These are phyloP conservation scores for Xerocomellus dryophilus DNA, from an alignment of 768 basidiomycete species.

Conservation along the genomic window DNA sequence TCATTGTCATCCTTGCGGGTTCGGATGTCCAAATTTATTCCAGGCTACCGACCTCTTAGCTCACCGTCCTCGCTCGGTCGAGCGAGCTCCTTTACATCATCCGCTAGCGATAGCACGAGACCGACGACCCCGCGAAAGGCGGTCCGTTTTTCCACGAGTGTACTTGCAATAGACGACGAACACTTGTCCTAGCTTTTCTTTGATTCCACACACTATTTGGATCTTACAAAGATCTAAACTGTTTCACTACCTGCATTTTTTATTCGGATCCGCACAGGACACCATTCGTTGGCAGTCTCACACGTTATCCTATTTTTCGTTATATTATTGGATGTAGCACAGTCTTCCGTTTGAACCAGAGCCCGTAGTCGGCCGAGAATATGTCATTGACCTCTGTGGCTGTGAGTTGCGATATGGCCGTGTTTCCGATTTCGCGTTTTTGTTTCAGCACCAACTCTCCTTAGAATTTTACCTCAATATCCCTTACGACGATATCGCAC, in stretches of 20 bases:
- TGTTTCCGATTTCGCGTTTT: not conserved
- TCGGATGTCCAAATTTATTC: slow-evolving; percentile 53
- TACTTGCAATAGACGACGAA: slow-evolving; percentile 30
- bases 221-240: slow-evolving; percentile 4
- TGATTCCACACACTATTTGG: slow-evolving; percentile 2
- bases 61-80: slow-evolving; percentile 34
- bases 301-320: slow-evolving; percentile 23
- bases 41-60: slow-evolving; percentile 40
- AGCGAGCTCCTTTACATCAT: slow-evolving; percentile 31
- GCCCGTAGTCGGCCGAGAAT: not conserved
- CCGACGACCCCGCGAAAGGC: slow-evolving; percentile 52
- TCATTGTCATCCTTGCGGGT: slow-evolving; percentile 41
- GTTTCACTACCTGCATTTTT: slow-evolving; percentile 22
- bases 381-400: slow-evolving; percentile 29
- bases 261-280: slow-evolving; percentile 23
- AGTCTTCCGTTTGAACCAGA: slow-evolving; percentile 3
- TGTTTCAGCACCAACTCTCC: slow-evolving; percentile 6
- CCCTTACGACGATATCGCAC: slow-evolving; percentile 4
- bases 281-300: slow-evolving; percentile 8
- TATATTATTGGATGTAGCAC: slow-evolving; percentile 35
- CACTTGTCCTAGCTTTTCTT: slow-evolving; percentile 12
- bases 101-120: slow-evolving; percentile 35
- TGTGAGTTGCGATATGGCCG: slow-evolving; percentile 18
- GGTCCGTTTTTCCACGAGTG: slow-evolving; percentile 57
- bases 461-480: not conserved